Percentiles rank a stretch among this genome's conserved stretches.
phyloP scores from a whole-genome alignment of 2,329 filamentous ascomycete species.

The Arthrinium phaeospermum region DNA sequence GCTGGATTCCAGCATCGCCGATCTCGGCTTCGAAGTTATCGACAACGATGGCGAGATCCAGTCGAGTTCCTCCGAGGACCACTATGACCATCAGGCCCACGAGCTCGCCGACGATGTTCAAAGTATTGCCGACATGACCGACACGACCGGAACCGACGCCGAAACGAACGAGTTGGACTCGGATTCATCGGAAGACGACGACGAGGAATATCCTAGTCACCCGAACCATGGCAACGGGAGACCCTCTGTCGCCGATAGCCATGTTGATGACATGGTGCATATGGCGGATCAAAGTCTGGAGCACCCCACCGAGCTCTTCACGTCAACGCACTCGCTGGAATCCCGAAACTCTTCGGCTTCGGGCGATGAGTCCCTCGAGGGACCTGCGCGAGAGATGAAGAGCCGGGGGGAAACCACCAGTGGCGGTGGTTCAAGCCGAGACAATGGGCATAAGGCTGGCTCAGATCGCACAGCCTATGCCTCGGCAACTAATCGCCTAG shows the following conservation, averaged over 20 bases:
- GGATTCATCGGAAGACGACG: conserved; percentile 42
- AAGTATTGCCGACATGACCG: conserved; percentile 45
- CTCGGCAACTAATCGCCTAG: neutral
- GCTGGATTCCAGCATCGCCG: conserved; percentile 55
- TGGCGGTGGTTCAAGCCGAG: neutral
- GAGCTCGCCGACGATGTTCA: conserved; percentile 52
- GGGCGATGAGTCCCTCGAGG: neutral
- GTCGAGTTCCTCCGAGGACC: conserved; percentile 55
- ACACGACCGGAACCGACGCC: conserved; percentile 52
- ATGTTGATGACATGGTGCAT: conserved; percentile 32
- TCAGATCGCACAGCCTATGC: neutral
- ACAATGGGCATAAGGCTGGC: neutral
- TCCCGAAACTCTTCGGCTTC: neutral
- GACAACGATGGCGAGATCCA: conserved; percentile 60
- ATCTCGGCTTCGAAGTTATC: conserved; percentile 64
- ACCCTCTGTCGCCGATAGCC: conserved; percentile 24
- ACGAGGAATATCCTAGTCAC: conserved; percentile 29
- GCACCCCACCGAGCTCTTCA: conserved; percentile 38
- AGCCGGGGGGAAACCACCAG: neutral
- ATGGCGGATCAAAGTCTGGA: conserved; percentile 39
- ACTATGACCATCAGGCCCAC: conserved; percentile 53
- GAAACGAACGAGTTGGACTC: conserved; percentile 51
- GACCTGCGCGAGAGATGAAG: neutral
- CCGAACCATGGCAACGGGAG: conserved; percentile 23
- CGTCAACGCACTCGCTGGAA: conserved; percentile 19